Evolutionary conservation across 2,329 filamentous ascomycete species (phyloP).

Genomic region (Fusarium subtropicale): DNA sequence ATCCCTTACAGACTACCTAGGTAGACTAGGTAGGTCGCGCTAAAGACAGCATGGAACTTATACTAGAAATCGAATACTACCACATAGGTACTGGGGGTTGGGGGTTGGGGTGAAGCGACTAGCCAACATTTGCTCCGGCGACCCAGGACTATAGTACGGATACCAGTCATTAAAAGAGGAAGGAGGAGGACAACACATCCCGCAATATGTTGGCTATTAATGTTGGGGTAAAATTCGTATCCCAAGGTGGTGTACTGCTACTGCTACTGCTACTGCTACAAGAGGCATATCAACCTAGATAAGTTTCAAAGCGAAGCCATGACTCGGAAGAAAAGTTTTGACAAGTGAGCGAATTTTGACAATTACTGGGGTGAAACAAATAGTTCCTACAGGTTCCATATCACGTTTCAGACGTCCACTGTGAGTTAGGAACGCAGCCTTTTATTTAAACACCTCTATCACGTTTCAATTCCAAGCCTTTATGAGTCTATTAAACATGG

Average conservation of each 20-base stretch:
- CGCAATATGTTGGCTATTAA: constrained; percentile 1
- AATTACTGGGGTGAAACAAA: neutral
- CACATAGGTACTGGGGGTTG: constrained; percentile 1
- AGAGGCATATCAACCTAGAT: constrained; percentile 7
- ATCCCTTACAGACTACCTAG: constrained; percentile 7
- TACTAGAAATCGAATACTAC: constrained; percentile 5
- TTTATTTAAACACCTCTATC: neutral
- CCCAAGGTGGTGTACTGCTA: neutral
- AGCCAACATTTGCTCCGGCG: constrained; percentile 22
- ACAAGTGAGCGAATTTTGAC: constrained; percentile 9
- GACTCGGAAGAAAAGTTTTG: constrained; percentile 22
- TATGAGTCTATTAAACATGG: neutral
- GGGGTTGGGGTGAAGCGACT: constrained; percentile 12
- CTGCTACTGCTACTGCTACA: neutral
- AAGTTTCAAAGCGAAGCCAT: constrained; percentile 13
- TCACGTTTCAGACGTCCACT: neutral
- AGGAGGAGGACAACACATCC: constrained; percentile 8
- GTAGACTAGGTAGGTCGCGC: constrained; percentile 10
- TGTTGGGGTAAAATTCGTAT: constrained; percentile 5
- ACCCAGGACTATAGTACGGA: constrained; percentile 8
- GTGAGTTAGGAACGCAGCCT: neutral
- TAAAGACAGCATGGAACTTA: constrained; percentile 22
- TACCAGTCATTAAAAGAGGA: constrained; percentile 9
- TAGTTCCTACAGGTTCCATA: neutral
- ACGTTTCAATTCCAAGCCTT: neutral